Evolutionary conservation across 1,139 yeast genomes (phyloP), one percentile per base, ranked within the genome.

Genomic region (Candida dubliniensis): DNA sequence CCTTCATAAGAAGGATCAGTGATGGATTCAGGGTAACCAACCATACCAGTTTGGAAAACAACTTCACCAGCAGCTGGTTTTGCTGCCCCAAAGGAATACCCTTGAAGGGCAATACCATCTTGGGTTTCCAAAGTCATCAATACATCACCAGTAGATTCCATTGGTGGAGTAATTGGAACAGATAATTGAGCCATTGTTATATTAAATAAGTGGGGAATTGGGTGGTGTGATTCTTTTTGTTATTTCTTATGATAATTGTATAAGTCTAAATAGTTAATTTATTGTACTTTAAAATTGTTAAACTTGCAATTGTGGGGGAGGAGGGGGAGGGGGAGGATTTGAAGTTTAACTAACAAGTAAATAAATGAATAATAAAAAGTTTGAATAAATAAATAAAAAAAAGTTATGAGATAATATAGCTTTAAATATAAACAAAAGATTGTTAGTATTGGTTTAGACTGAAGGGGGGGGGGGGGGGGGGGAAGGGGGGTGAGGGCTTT

Each of bases 31-130:
- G 99, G 99, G 67, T 95, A 95, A 53, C 99, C 99, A 57, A 93
- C 99, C 99, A 95, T 95, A 76, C 99, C 99, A 52, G 99, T 95
- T 72, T 93, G 99, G 81, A 95, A 95, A 52, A 95, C 99, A 62
- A 93, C 81, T 74, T 95, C 99, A 77, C 99, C 99, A 48, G 99
- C 96, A 47, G 84, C 82, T 31, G 93, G 71, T 49, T 76, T 81
- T 51, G 85, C 85, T 47, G 99, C 97, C 76, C 99, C 99, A 58
- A 95, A 95, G 23, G 99, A 91, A 74, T 88, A 93, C 70, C 99
- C 99, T 71, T 90, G 96, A 57, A 91, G 78, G 49, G 85, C 82
- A 53, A 84, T 70, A 51, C 98, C 98, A 68, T 90, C 95, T 59
- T 88, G 87, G 59, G 96, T 82, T 70, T 95, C 96, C 65, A 93